Evolutionary conservation across 805 yeast genomes (phyloP).

Genomic region (Debaryomyces hansenii): DNA sequence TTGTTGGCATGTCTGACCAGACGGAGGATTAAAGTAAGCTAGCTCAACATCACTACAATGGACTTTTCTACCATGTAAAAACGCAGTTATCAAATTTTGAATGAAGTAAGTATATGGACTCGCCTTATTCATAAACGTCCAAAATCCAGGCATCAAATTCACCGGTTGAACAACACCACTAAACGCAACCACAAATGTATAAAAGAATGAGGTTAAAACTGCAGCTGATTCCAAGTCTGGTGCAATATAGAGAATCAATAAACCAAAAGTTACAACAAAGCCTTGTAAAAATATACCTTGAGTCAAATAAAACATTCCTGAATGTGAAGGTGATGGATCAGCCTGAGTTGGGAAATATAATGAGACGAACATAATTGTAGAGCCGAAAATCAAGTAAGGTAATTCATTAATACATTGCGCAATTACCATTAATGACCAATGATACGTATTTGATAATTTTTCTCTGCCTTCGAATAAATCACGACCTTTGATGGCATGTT

Average conservation of each 20-base stretch:
- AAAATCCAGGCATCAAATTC: conserved; percentile 68
- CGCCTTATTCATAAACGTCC: conserved; percentile 79
- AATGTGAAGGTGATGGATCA: conserved; percentile 40
- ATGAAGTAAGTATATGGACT: conserved; percentile 75
- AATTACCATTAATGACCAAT: conserved; percentile 61
- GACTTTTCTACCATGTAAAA: conserved; percentile 51
- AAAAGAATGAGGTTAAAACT: conserved; percentile 54
- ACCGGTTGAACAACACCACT: conserved; percentile 68
- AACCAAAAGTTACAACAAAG: conserved; percentile 34
- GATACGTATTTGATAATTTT: conserved; percentile 68
- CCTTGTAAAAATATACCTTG: conserved; percentile 26
- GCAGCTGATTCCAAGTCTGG: conserved; percentile 70
- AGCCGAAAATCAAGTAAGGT: conserved; percentile 48
- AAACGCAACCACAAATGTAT: conserved; percentile 60
- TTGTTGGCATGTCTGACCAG: conserved; percentile 63
- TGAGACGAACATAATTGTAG: conserved; percentile 35
- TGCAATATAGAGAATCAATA: conserved; percentile 51
- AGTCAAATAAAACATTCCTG: conserved; percentile 34
- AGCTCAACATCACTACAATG: conserved; percentile 29
- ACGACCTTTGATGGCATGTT: conserved; percentile 55
- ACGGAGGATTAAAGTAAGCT: conserved; percentile 39
- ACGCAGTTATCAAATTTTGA: conserved; percentile 48
- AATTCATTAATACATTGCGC: conserved; percentile 57
- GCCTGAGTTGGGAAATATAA: conserved; percentile 52
- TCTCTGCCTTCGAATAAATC: conserved; percentile 72